phyloP scores from a whole-genome alignment of 2,329 filamentous ascomycete species.

The Microsporum audouinii region DNA sequence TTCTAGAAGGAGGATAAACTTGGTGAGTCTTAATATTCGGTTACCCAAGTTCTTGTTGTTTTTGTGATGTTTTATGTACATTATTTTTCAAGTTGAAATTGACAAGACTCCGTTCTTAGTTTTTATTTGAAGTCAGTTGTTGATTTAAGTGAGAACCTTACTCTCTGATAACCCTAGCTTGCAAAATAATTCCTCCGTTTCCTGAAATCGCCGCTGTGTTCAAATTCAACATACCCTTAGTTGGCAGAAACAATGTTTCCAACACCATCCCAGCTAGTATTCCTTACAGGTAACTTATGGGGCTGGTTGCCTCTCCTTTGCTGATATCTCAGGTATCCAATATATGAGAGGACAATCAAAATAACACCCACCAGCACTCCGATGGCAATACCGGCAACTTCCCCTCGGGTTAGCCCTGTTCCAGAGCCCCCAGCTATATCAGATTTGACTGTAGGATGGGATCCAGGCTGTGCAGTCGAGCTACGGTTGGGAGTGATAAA shows the following conservation, averaged over 20 bases:
- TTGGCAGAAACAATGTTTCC: neutral
- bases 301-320: neutral
- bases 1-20: neutral
- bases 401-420: conserved; percentile 28
- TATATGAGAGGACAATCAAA: conserved; percentile 14
- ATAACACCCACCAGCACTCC: conserved; percentile 17
- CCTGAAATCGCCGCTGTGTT: neutral
- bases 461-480: neutral
- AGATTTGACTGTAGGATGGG: neutral
- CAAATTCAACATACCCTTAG: neutral
- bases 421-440: conserved; percentile 26
- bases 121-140: neutral
- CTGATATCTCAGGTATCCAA: conserved; percentile 8
- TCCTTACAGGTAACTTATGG: neutral
- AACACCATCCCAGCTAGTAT: neutral
- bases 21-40: neutral
- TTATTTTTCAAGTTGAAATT: neutral
- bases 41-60: neutral
- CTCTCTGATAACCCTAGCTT: neutral
- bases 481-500: neutral
- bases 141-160: neutral
- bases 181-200: neutral
- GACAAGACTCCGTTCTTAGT: neutral
- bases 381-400: conserved; percentile 36
- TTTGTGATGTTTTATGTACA: neutral